phyloP scores from a whole-genome alignment of 805 yeast species.

The Sugiyamaella mastotermitis region DNA sequence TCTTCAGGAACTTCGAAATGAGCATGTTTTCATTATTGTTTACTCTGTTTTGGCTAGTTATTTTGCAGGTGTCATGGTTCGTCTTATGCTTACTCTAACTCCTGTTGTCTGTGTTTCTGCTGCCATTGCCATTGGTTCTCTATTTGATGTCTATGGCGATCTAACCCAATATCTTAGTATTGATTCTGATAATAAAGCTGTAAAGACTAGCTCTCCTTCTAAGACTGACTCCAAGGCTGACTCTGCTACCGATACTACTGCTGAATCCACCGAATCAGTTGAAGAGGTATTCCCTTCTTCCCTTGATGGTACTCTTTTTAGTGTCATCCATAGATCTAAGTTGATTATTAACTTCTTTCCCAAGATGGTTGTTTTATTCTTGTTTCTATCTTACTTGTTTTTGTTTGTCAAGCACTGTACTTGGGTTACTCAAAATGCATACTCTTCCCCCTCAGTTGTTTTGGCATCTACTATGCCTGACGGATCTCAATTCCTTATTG shows the following conservation, averaged over 20 bases:
- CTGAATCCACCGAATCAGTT: slow-evolving; percentile 3
- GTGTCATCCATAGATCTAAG: slow-evolving; percentile 13
- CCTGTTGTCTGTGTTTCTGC: slow-evolving; percentile 93
- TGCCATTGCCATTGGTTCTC: slow-evolving; percentile 79
- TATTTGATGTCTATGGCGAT: slow-evolving; percentile 77
- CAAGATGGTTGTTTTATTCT: slow-evolving; percentile 53
- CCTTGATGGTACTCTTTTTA: slow-evolving; percentile 18
- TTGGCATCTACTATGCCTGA: slow-evolving; percentile 77
- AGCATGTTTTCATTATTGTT: slow-evolving; percentile 86
- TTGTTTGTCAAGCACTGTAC: slow-evolving; percentile 91
- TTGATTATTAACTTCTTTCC: slow-evolving; percentile 35
- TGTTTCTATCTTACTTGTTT: slow-evolving; percentile 68
- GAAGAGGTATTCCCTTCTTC: slow-evolving; percentile 18
- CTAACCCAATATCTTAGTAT: too few relatives aligned
- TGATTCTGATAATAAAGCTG: background rate
- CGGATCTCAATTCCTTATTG: slow-evolving; percentile 79
- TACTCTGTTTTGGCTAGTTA: slow-evolving; percentile 92
- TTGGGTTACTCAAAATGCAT: slow-evolving; percentile 93
- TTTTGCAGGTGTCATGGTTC: slow-evolving; percentile 98
- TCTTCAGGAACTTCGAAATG: slow-evolving; percentile 84
- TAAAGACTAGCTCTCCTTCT: background rate
- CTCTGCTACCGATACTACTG: slow-evolving; percentile 1
- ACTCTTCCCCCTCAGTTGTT: slow-evolving; percentile 97
- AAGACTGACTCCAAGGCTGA: slow-evolving; percentile 5
- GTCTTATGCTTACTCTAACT: slow-evolving; percentile 93